Evolutionary conservation across 371 early-diverging fungal species (phyloP), one percentile per base, ranked within the genome.

Genomic region (Syncephalis plumigaleata): DNA sequence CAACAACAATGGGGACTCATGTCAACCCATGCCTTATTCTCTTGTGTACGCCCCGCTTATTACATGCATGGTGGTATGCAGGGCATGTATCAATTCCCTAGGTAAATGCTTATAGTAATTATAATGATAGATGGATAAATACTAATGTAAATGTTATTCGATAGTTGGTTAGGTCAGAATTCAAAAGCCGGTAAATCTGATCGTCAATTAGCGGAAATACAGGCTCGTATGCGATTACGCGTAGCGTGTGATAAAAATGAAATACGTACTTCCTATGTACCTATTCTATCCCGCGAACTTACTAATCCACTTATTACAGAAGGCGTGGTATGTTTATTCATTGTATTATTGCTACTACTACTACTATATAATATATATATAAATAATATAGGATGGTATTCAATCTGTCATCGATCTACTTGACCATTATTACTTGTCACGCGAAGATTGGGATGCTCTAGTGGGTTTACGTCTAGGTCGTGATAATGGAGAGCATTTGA

Each of bases 101-200:
- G 50, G 54, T 53, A 61, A 55, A 9, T 53, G 49, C 5, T 50
- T n/a, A n/a, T 46, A 39, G 45, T 59, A 26, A 20, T 39, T n/a
- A n/a, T n/a, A n/a, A n/a, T 38, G n/a, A 23, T 9, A 17, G 13
- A 16, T 39, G 23, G 4, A 5, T 22, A 36, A 15, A 7, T 20
- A 9, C 36, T 23, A 9, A 23, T 39, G 9, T 31, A 31, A 16
- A 18, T 45, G 11, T 21, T 36, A 11, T n/a, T n/a, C n/a, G n/a
- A n/a, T 56, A 79, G 82, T 13, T 97, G 87, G 82, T 67, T 99
- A 27, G 99, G 99, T 17, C 80, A 95, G 57, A 86, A 84, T 56
- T 93, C 94, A 1, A 91, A 81, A 56, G 64, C 80, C 18, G 43
- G 36, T 23, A 98, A 95, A 59, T 66, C 70, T 48, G 52, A 57